A percentile compares a stretch with the other conserved stretches of the same genome.
These are phyloP conservation scores for Bipolaris victoriae DNA, from an alignment of 2,329 filamentous ascomycete species.

Conservation along the genomic window DNA sequence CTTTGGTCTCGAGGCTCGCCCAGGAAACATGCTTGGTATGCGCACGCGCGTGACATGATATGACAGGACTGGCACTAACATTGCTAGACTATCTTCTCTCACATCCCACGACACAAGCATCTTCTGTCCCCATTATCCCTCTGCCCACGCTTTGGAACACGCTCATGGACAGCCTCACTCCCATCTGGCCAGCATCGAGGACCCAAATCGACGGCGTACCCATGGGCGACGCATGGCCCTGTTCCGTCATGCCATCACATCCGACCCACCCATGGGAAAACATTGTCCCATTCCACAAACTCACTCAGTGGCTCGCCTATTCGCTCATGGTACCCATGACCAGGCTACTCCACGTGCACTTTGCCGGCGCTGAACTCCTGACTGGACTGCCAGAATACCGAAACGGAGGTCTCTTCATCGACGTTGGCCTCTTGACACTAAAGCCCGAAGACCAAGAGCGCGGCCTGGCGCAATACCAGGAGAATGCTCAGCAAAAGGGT, in stretches of 20 bases:
- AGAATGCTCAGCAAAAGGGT: conserved; percentile 74
- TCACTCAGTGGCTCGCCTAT: conserved; percentile 94
- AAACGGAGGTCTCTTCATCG: conserved; percentile 86
- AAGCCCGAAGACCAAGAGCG: conserved; percentile 73
- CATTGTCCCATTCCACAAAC: conserved; percentile 86
- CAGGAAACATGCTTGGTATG: conserved; percentile 90
- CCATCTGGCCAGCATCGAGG: conserved; percentile 87
- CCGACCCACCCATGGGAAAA: conserved; percentile 74
- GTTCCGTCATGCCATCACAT: conserved; percentile 79
- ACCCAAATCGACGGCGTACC: conserved; percentile 86
- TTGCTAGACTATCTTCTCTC: conserved; percentile 83
- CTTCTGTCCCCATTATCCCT: conserved; percentile 84
- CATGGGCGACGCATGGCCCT: conserved; percentile 94
- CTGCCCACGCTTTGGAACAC: conserved; percentile 89
- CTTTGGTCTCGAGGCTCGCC: conserved; percentile 82
- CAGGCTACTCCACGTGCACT: conserved; percentile 78
- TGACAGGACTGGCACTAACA: conserved; percentile 16
- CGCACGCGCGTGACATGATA: conserved; percentile 18
- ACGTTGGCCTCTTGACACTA: conserved; percentile 79
- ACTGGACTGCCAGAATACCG: conserved; percentile 92
- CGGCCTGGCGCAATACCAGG: conserved; percentile 71
- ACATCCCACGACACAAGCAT: conserved; percentile 86
- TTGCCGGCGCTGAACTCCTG: conserved; percentile 80
- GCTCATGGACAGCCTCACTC: conserved; percentile 82
- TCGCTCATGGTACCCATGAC: conserved; percentile 92